Conservation (phyloP, 768 basidiomycete genomes). For the Cystobasidium tubakii region DNA sequence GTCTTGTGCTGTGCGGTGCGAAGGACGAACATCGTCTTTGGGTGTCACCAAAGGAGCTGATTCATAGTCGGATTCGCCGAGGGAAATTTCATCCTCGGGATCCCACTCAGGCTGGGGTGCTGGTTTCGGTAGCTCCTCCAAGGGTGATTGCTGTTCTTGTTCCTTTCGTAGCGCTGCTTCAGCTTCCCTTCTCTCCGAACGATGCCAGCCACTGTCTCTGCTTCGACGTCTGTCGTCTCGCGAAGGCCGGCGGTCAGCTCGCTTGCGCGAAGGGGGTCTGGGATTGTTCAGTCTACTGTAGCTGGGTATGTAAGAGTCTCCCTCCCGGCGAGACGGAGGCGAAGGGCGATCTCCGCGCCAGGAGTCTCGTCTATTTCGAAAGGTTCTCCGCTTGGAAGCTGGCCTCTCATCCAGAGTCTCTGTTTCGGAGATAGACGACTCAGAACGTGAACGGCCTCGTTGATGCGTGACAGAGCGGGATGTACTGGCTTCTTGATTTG, state of each 20-base stretch:
- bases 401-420: not conserved
- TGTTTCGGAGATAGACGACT: not conserved
- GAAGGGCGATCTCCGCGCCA: not conserved
- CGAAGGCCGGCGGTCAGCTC: not conserved
- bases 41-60: not conserved
- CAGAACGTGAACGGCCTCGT: not conserved
- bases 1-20: not conserved
- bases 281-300: conserved; percentile 20
- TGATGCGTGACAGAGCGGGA: not conserved
- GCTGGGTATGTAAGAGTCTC: conserved; percentile 25
- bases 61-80: not conserved
- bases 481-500: not conserved
- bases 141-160: not conserved
- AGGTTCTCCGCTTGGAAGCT: not conserved
- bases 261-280: not conserved
- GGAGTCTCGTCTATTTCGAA: not conserved
- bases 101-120: not conserved
- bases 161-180: not conserved
- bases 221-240: not conserved
- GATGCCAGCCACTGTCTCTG: not conserved
- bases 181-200: not conserved
- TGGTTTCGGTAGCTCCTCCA: not conserved
- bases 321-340: not conserved
- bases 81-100: conserved; percentile 2
- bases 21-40: not conserved